Percentiles rank a stretch among this genome's conserved stretches.
Evolutionary conservation across 2,329 filamentous ascomycete species (phyloP).

Genomic region (Neonectria punicea): DNA sequence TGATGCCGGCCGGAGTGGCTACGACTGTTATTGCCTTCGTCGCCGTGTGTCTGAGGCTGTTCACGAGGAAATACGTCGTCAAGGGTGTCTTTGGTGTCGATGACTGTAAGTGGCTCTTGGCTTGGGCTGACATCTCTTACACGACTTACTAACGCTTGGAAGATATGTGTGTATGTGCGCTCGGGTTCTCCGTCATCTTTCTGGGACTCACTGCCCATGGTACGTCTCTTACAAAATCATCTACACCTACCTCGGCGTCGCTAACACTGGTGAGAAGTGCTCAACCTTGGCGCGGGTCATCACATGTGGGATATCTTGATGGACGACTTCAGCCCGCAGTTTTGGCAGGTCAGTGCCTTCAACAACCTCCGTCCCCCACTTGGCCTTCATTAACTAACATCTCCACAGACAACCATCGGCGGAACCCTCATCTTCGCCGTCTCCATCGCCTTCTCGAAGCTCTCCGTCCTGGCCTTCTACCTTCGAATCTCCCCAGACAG

Average conservation of each 20-base stretch:
- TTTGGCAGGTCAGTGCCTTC: slow-evolving; percentile 35
- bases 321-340: slow-evolving; percentile 35
- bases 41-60: slow-evolving; percentile 38
- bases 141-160: slow-evolving; percentile 1
- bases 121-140: not conserved
- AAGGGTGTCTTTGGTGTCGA: slow-evolving; percentile 42
- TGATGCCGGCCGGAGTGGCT: slow-evolving; percentile 38
- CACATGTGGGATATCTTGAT: slow-evolving; percentile 45
- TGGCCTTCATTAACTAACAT: not conserved
- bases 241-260: accelerated
- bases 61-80: slow-evolving; percentile 44
- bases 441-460: slow-evolving; percentile 53
- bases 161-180: slow-evolving; percentile 41
- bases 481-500: slow-evolving; percentile 51
- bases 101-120: slow-evolving; percentile 38
- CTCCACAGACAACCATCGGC: slow-evolving; percentile 44
- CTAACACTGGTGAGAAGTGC: slow-evolving; percentile 30
- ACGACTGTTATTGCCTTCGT: slow-evolving; percentile 38
- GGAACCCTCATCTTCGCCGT: slow-evolving; percentile 55
- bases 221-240: slow-evolving; percentile 18
- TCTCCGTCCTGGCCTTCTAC: slow-evolving; percentile 58
- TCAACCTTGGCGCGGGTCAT: slow-evolving; percentile 39
- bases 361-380: not conserved
- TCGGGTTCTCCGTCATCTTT: slow-evolving; percentile 40
- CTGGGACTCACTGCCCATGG: slow-evolving; percentile 37